Evolutionary conservation across 768 basidiomycete genomes (phyloP), one percentile per base, ranked within the genome.

Genomic region (Fistulinella prunicolor): DNA sequence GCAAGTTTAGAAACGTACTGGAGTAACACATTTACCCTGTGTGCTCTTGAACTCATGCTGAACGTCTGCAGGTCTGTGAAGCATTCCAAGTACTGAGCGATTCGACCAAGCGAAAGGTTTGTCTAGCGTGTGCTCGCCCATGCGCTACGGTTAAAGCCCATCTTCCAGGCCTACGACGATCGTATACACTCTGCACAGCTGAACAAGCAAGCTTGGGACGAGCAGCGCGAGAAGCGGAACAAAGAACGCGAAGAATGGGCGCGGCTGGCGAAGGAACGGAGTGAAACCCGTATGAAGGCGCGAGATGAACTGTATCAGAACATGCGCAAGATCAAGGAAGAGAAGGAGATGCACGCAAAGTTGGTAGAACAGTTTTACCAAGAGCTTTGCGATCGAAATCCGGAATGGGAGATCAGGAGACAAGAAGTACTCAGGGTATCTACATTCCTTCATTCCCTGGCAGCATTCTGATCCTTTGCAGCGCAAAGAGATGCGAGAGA

Each of bases 41-140:
- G 41, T 29, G 38, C n/a, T 22, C 42, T 43, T 39, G 26, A 45
- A 44, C 46, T 54, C 32, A 54, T 58, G 35, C 54, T 63, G 55
- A 65, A 55, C 46, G 17, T 43, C 32, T 24, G 22, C 64, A 86
- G 82, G 80, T 84, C 28, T 76, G 77, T 39, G 78, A 81, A 38
- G 83, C 84, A 1, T 85, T 85, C 39, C 74, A 80, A 52, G 69
- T 79, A 13, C 61, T 87, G 49, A 74, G 76, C 32, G 80, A 87
- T 64, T 53, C 71, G 4, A 61, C 70, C 29, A 80, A 76, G 57
- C 79, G 84, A 46, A 74, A 71, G 69, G 85, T 82, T 49, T 43
- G 73, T 54, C 17, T 6, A 16, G 4, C 6, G 32, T n/a, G 17
- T 47, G 9, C 12, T 30, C 32, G 9, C 35, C 9, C 34, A 6